Conservation (phyloP, 805 yeast species). For the Wilhelminamyces savonicus region DNA sequence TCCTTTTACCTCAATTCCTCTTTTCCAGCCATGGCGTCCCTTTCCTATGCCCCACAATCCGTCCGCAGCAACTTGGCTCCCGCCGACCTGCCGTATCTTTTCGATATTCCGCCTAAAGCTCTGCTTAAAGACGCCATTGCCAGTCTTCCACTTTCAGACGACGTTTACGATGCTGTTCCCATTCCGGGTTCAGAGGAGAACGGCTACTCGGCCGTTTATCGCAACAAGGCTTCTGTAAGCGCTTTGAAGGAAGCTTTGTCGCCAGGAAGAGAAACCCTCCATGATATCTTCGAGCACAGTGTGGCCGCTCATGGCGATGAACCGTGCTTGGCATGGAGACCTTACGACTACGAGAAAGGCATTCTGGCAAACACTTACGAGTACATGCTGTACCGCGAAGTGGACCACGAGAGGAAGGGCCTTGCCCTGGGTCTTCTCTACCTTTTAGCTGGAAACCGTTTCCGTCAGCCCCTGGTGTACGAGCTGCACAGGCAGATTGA, state of each 20-base stretch:
- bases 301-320: slow-evolving; percentile 26
- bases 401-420: slow-evolving; percentile 22
- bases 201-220: slow-evolving; percentile 48
- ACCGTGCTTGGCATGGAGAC: slow-evolving; percentile 44
- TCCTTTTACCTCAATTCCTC: too few relatives aligned
- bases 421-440: slow-evolving; percentile 37
- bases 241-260: slow-evolving; percentile 32
- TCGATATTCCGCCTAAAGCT: too few relatives aligned
- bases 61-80: too few relatives aligned
- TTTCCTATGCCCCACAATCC: too few relatives aligned
- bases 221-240: slow-evolving; percentile 29
- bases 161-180: too few relatives aligned
- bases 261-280: slow-evolving; percentile 38
- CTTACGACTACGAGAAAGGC: slow-evolving; percentile 15
- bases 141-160: too few relatives aligned
- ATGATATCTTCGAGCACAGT: slow-evolving; percentile 39
- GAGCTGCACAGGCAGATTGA: slow-evolving; percentile 17
- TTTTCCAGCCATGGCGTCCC: too few relatives aligned
- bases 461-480: slow-evolving; percentile 6
- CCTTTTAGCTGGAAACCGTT: slow-evolving; percentile 15
- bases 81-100: too few relatives aligned
- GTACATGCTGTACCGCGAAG: slow-evolving; percentile 21
- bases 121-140: too few relatives aligned
- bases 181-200: slow-evolving; percentile 33
- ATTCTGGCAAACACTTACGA: slow-evolving; percentile 27